These are phyloP conservation scores for Pseudovirgaria hyperparasitica DNA, from an alignment of 2,329 filamentous ascomycete genomes.

Conservation along the genomic window DNA sequence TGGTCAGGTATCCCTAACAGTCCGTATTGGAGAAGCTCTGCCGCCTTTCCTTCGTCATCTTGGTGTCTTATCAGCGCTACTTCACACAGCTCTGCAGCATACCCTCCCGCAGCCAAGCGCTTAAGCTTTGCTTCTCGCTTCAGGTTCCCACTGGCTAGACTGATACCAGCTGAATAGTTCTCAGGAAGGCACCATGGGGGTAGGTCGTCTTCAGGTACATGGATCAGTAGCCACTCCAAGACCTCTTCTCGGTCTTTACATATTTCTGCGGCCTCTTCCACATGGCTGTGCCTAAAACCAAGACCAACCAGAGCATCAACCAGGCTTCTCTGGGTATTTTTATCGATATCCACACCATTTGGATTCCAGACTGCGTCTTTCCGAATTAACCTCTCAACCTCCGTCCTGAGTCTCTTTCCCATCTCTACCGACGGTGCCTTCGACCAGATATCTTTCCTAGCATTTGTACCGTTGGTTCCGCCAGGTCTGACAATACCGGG, in stretches of 20 bases:
- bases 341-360: slow-evolving; percentile 53
- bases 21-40: slow-evolving; percentile 63
- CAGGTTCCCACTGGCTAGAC: slow-evolving; percentile 69
- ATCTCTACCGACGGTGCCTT: slow-evolving; percentile 85
- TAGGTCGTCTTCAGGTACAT: slow-evolving; percentile 95
- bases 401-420: slow-evolving; percentile 64
- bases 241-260: slow-evolving; percentile 90
- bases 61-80: slow-evolving; percentile 58
- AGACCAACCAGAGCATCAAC: slow-evolving; percentile 63
- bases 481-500: slow-evolving; percentile 18
- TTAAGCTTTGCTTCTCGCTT: slow-evolving; percentile 73
- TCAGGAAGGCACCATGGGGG: slow-evolving; percentile 85
- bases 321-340: slow-evolving; percentile 44
- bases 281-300: slow-evolving; percentile 80
- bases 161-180: slow-evolving; percentile 81
- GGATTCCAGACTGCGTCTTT: slow-evolving; percentile 79
- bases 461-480: slow-evolving; percentile 18
- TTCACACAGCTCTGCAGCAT: slow-evolving; percentile 71
- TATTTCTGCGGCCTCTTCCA: slow-evolving; percentile 73
- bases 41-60: slow-evolving; percentile 64
- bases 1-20: slow-evolving; percentile 36
- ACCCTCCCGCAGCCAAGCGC: slow-evolving; percentile 68
- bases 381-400: slow-evolving; percentile 69
- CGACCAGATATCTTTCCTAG: slow-evolving; percentile 61
- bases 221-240: slow-evolving; percentile 89